These are phyloP conservation scores for Rosa hybrid DNA, from an alignment of 331 rosid species.

Conservation along the genomic window DNA sequence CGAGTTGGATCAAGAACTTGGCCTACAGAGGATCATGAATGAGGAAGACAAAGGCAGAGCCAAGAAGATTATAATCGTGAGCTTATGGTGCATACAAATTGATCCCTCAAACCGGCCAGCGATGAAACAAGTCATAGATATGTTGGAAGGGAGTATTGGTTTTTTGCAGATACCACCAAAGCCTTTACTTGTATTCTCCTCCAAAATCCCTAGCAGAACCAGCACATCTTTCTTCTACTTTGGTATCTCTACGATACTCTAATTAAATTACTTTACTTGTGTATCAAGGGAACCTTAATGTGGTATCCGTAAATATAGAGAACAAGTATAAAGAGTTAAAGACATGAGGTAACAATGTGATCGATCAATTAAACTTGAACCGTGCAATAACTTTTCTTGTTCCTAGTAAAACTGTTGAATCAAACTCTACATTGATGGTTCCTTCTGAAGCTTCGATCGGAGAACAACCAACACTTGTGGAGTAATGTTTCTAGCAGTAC, in stretches of 20 bases:
- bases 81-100: conserved; percentile 34
- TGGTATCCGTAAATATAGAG: no score
- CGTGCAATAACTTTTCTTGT: not conserved
- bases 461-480: no score
- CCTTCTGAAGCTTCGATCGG: not conserved
- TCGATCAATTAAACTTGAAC: not conserved
- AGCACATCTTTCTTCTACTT: not conserved
- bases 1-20: conserved; percentile 33
- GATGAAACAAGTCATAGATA: conserved; percentile 22
- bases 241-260: not conserved
- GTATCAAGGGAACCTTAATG: no score
- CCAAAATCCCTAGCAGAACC: not conserved
- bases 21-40: conserved; percentile 11
- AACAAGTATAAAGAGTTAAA: no score
- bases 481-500: no score
- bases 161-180: not conserved
- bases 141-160: conserved; percentile 25
- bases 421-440: no score
- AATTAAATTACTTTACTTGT: not conserved
- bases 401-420: not conserved
- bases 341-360: not conserved
- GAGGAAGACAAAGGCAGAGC: conserved; percentile 25
- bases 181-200: conserved; percentile 19
- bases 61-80: conserved; percentile 19
- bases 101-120: conserved; percentile 8